Evolutionary conservation across 805 yeast genomes (phyloP), one percentile per base, ranked within the genome.

Genomic region (Clavispora asparagi): DNA sequence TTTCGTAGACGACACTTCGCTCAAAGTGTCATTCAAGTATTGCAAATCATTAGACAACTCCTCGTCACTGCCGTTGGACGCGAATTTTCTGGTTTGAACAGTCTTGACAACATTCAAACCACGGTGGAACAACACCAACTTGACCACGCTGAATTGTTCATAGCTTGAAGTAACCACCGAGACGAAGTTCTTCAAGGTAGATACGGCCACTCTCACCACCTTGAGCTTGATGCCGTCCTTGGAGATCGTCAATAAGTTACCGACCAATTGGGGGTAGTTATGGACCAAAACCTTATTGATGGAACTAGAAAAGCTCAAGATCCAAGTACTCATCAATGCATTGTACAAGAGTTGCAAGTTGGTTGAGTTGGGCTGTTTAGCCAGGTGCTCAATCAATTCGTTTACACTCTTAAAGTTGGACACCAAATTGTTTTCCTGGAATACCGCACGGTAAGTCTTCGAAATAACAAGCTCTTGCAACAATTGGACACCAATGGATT

Each of bases 211-310:
- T 61, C 99, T 78, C 29, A 89, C 86, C 45, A 94, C 81, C 71
- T 94, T 94, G 68, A 91, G 95, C 71, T 94, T 94, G 54, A 92
- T 87, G 1, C 97, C 87, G 47, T 81, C 80, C 61, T 85, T 87
- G 27, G 90, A 80, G 41, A 87, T 73, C 35, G 67, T 65, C 50
- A 78, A 73, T 68, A 76, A 74, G 64, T 60, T 72, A 41, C 71
- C 82, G 45, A 78, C 77, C 60, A 77, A 67, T 50, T 70, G 78
- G n/a, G 72, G 79, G 67, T 70, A 87, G 54, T 68, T 75, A 57
- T 67, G 68, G 49, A 73, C 77, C 55, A 77, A 71, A 51, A 64
- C 75, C 51, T 56, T 54, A 48, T 82, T 76, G 35, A 81, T 73
- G 40, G 61, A 53, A n/a, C 65, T 64, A 62, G 80, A 84, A 69